Percentiles rank a stretch among this genome's conserved stretches.
phyloP scores from a whole-genome alignment of 1,139 yeast species.

The Candida frijolesensis region DNA sequence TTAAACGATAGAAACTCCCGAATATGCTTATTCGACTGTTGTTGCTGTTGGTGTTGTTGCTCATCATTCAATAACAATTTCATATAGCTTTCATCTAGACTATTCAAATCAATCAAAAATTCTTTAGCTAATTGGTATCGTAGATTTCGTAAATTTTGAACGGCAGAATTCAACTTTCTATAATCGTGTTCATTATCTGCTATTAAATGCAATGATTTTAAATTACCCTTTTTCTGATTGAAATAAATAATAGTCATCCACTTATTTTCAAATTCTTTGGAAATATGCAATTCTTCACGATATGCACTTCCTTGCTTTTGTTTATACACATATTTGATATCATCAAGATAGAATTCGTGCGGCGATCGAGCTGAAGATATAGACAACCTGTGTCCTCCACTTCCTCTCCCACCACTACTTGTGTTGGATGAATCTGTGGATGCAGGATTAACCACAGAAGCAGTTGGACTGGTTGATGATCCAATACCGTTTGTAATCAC shows the following conservation, averaged over 20 bases:
- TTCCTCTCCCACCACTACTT: slow-evolving; percentile 8
- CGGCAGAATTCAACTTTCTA: slow-evolving; percentile 55
- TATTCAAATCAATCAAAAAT: slow-evolving; percentile 32
- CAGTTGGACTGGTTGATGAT: slow-evolving; percentile 16
- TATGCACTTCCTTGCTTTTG: slow-evolving; percentile 78
- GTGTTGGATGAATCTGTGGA: slow-evolving; percentile 16
- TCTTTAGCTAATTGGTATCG: slow-evolving; percentile 35
- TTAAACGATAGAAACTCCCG: slow-evolving; percentile 56
- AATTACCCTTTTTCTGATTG: slow-evolving; percentile 56
- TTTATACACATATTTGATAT: slow-evolving; percentile 65
- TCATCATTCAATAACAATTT: slow-evolving; percentile 25
- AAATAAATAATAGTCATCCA: slow-evolving; percentile 85
- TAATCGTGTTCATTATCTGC: slow-evolving; percentile 68
- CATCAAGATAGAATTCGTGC: slow-evolving; percentile 64
- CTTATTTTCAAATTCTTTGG: slow-evolving; percentile 60
- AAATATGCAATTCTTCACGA: slow-evolving; percentile 78
- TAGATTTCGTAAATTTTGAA: slow-evolving; percentile 53
- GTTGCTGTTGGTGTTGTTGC: slow-evolving; percentile 7
- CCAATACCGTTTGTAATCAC: slow-evolving; percentile 16
- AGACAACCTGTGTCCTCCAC: slow-evolving; percentile 17
- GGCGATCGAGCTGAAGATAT: slow-evolving; percentile 20
- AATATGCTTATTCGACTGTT: slow-evolving; percentile 20
- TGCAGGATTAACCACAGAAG: slow-evolving; percentile 10
- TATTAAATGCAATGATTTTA: slow-evolving; percentile 68
- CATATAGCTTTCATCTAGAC: slow-evolving; percentile 28